A percentile compares a stretch with the other conserved stretches of the same genome.
These are phyloP conservation scores for Metschnikowia vanudenii DNA, from an alignment of 805 yeast genomes.

Conservation along the genomic window DNA sequence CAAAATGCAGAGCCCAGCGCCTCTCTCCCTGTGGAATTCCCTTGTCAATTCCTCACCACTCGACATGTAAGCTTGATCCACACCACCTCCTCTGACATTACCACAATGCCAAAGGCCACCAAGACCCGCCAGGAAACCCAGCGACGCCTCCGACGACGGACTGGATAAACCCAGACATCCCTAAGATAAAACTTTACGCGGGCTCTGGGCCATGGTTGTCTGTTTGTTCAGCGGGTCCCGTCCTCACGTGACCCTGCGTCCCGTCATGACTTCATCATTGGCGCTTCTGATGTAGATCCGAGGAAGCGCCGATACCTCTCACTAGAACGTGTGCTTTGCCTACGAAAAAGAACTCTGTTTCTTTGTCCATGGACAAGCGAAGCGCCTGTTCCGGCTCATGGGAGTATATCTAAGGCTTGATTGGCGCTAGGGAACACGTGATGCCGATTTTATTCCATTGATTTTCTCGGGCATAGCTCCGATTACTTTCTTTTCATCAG, in stretches of 20 bases:
- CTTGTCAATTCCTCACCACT: not conserved
- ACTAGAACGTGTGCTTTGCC: conserved; percentile 1
- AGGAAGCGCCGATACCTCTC: not conserved
- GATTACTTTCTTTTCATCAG: conserved; percentile 5
- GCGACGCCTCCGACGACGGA: conserved; percentile 1
- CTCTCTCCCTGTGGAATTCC: not conserved
- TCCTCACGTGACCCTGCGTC: not conserved
- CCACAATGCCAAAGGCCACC: conserved; percentile 6
- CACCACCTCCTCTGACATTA: conserved; percentile 3
- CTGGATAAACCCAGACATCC: conserved; percentile 16
- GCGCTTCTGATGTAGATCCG: not conserved
- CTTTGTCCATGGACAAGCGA: not conserved
- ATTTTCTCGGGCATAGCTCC: not conserved
- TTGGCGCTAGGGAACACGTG: not conserved
- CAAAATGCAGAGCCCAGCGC: not conserved
- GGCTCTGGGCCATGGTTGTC: conserved; percentile 1
- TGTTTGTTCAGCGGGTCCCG: conserved; percentile 3
- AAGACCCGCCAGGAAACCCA: conserved; percentile 4
- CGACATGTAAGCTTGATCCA: not conserved
- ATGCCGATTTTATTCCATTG: not conserved
- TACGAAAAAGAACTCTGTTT: conserved; percentile 4
- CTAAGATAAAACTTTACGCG: conserved; percentile 5
- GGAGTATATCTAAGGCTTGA: conserved; percentile 4
- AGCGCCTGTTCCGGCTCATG: conserved; percentile 15
- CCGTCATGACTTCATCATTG: not conserved